phyloP scores from a whole-genome alignment of 495 filamentous ascomycete species.

The Darksidea phi region DNA sequence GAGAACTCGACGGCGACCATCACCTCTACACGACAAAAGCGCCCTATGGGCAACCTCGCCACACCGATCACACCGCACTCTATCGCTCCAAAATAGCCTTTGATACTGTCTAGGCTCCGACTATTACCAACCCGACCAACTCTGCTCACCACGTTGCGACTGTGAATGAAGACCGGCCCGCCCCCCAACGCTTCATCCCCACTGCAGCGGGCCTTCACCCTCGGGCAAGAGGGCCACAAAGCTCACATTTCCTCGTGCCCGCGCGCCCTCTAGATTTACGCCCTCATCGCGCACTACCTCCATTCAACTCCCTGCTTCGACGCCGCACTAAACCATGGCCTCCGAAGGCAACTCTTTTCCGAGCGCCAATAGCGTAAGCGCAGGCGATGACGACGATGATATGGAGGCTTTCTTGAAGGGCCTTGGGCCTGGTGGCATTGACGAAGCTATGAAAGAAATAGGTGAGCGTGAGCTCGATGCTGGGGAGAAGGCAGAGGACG shows the following conservation, averaged over 20 bases:
- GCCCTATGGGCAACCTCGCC: constrained; percentile 6
- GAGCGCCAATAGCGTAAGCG: not conserved
- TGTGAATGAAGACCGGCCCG: not conserved
- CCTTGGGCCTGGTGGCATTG: not conserved
- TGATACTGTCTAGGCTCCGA: no score
- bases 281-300: no score
- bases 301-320: not conserved
- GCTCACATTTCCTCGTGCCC: not conserved
- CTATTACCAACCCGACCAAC: no score
- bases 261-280: not conserved
- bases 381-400: constrained; percentile 28
- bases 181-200: constrained; percentile 2
- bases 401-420: constrained; percentile 16
- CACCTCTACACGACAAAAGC: constrained; percentile 8
- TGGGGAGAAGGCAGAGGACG: constrained; percentile 75
- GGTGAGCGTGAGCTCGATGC: constrained; percentile 49
- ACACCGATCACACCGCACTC: not conserved
- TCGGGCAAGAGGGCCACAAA: not conserved
- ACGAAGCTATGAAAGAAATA: constrained; percentile 28
- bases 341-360: not conserved
- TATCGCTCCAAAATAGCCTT: no score
- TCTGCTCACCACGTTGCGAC: not conserved
- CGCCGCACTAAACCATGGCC: constrained; percentile 23
- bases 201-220: constrained; percentile 1
- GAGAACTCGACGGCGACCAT: not conserved